A percentile compares a stretch with the other conserved stretches of the same genome.
These are phyloP conservation scores for Quercus phellos DNA, from an alignment of 331 rosid species.

Conservation along the genomic window DNA sequence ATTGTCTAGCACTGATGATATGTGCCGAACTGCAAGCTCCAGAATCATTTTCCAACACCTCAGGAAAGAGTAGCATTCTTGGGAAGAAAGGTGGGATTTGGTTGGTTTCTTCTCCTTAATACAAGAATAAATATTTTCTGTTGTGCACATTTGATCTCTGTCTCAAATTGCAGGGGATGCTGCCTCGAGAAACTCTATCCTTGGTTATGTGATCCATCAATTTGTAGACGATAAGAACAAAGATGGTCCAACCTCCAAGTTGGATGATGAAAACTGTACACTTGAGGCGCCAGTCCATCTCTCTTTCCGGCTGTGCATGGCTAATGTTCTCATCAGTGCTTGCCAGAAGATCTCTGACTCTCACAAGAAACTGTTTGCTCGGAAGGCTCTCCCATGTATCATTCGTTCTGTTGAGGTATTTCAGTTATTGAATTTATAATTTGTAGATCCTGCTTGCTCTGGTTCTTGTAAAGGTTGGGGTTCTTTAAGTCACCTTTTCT, in stretches of 20 bases:
- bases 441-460: not conserved
- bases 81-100: constrained; percentile 41
- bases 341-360: constrained; percentile 70
- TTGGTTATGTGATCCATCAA: constrained; percentile 41
- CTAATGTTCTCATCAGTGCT: constrained; percentile 84
- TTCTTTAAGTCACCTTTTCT: constrained; percentile 8
- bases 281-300: constrained; percentile 34
- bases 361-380: constrained; percentile 48
- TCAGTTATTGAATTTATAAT: constrained; percentile 4
- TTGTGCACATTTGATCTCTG: constrained; percentile 21
- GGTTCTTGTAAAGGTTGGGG: not conserved
- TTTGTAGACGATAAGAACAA: constrained; percentile 27
- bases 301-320: constrained; percentile 73
- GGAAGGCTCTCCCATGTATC: constrained; percentile 51
- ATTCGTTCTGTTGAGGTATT: constrained; percentile 59
- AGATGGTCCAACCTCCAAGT: constrained; percentile 22
- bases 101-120: constrained; percentile 13
- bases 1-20: constrained; percentile 84
- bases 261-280: constrained; percentile 15
- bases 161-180: constrained; percentile 32
- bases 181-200: constrained; percentile 34
- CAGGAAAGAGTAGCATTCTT: constrained; percentile 21
- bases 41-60: constrained; percentile 28
- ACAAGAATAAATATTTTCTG: constrained; percentile 2
- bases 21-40: constrained; percentile 62